Conservation (phyloP, 2,329 filamentous ascomycete genomes). For the Curvularia sp. region DNA sequence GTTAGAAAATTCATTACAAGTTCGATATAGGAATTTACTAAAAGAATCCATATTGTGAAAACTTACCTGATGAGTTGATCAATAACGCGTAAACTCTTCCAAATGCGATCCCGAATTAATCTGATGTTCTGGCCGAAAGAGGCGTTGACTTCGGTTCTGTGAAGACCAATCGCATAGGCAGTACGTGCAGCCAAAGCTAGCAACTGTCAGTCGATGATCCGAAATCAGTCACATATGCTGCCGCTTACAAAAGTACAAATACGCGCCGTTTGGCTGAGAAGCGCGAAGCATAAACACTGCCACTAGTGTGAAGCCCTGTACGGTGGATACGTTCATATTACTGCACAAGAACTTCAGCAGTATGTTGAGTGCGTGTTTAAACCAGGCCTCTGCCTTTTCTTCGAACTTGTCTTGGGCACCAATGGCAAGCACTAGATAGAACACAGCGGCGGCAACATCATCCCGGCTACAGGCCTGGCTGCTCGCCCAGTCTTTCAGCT, state of each 20-base stretch:
- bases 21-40: neutral
- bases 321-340: slow-evolving; percentile 59
- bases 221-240: neutral
- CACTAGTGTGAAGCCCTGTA: slow-evolving; percentile 61
- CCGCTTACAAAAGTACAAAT: slow-evolving; percentile 57
- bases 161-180: slow-evolving; percentile 61
- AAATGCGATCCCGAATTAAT: slow-evolving; percentile 57
- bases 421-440: slow-evolving; percentile 61
- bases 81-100: slow-evolving; percentile 61
- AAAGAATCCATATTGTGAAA: neutral
- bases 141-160: slow-evolving; percentile 61
- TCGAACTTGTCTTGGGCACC: slow-evolving; percentile 56
- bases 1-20: neutral
- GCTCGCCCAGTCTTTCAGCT: slow-evolving; percentile 40
- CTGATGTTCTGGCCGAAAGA: slow-evolving; percentile 56
- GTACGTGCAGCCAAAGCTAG: slow-evolving; percentile 57
- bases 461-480: slow-evolving; percentile 32
- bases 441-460: slow-evolving; percentile 57
- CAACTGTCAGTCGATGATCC: neutral
- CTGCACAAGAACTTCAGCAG: slow-evolving; percentile 57
- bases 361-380: slow-evolving; percentile 55
- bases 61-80: slow-evolving; percentile 55
- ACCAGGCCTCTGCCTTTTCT: slow-evolving; percentile 56
- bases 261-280: slow-evolving; percentile 61
- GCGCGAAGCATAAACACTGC: slow-evolving; percentile 61